These are phyloP conservation scores for Cyberlindnera misumaiensis DNA, from an alignment of 805 yeast genomes.

Conservation along the genomic window DNA sequence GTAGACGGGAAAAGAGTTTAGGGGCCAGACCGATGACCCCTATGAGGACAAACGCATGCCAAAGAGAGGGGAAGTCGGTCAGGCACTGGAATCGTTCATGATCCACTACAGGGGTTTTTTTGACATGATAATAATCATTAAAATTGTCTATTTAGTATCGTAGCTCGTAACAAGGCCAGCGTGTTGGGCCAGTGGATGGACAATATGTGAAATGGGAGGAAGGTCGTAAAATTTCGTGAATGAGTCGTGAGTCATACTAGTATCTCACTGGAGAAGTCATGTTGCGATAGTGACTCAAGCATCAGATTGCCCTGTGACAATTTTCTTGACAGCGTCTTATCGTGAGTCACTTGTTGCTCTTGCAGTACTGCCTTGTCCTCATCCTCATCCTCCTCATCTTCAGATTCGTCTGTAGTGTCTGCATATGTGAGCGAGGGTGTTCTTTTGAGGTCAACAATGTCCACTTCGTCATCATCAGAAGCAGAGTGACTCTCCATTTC, in stretches of 20 bases:
- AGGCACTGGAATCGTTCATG: no score
- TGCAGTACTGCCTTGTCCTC: not conserved
- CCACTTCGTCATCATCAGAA: conserved; percentile 15
- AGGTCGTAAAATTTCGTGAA: not conserved
- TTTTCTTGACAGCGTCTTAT: not conserved
- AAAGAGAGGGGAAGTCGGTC: no score
- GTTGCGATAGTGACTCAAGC: not conserved
- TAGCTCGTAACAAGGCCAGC: conserved; percentile 3
- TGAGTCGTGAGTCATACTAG: not conserved
- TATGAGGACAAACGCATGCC: no score
- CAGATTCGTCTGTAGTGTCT: conserved; percentile 11
- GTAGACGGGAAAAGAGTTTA: no score
- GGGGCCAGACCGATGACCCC: no score
- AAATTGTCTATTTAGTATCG: not conserved
- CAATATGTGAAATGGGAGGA: not conserved
- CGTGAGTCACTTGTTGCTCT: not conserved
- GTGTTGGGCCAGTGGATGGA: not conserved
- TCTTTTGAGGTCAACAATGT: conserved; percentile 14
- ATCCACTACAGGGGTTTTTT: no score
- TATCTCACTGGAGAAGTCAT: not conserved
- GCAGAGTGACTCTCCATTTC: conserved; percentile 10
- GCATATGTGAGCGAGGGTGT: conserved; percentile 15
- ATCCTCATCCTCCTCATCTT: conserved; percentile 6
- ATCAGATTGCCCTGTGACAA: not conserved
- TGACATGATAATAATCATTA: not conserved